Evolutionary conservation across 2,329 filamentous ascomycete genomes (phyloP), one percentile per base, ranked within the genome.

Genomic region (Sarocladium brachiariae): DNA sequence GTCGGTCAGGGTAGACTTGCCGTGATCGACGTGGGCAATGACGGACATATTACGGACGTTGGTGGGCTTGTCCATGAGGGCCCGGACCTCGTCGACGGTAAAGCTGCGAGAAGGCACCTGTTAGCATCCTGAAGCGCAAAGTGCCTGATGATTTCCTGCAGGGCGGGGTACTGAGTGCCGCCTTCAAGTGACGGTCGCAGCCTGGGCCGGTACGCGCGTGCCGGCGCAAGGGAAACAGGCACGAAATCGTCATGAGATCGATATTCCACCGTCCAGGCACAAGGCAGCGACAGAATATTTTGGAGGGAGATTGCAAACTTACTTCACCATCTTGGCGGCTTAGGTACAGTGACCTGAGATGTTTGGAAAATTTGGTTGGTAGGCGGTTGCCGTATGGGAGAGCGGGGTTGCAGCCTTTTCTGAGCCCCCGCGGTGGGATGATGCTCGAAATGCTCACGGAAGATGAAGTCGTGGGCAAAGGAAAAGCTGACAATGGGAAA

Each of bases 1-100:
- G 78, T 99, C 93, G 84, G 92, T 96, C 67, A 99, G 84, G 71
- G 93, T 99, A 65, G 93, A 99, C 79, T 99, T 99, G 81, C 93
- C 93, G 84, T 99, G 93, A 77, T 99, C 93, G 85, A 99, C 91
- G 81, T 99, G 93, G 74, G 93, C 93, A 89, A 97, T 97, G 74
- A 99, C 93, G 79, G 90, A 96, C 92, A 96, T 97, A 85, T 97
- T 97, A 75, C 81, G 79, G 71, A 85, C 81, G 73, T 86, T 85
- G 70, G 71, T 78, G 63, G 87, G 84, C 76, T 85, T 84, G 83
- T 89, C 86, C 86, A 87, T 88, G 70, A 87, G 66, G 65, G 56
- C 63, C 73, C 86, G 84, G 73, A 90, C 87, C 83, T 89, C 91
- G 73, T 97, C 92, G 77, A 96, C 86, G 70, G 93, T 97, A 86